Percentiles rank a stretch among this genome's conserved stretches.
phyloP scores from a whole-genome alignment of 768 basidiomycete genomes.

The Boletus pseudo-olivaceus region DNA sequence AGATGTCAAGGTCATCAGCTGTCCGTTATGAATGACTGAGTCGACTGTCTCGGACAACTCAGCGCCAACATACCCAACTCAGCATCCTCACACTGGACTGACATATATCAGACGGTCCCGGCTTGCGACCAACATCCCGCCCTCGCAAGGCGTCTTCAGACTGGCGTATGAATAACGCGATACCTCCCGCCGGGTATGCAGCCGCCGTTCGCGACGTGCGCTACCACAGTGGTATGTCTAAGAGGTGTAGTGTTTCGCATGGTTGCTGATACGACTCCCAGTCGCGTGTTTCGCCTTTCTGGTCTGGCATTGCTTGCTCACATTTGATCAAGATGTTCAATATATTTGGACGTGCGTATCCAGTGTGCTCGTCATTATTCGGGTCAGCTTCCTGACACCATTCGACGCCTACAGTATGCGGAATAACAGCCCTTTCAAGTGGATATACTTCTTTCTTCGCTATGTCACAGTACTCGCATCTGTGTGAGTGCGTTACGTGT shows the following conservation, averaged over 20 bases:
- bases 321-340: slow-evolving; percentile 18
- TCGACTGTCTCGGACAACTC: not conserved
- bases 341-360: slow-evolving; percentile 25
- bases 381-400: not conserved
- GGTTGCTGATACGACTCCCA: slow-evolving; percentile 3
- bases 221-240: slow-evolving; percentile 12
- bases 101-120: not conserved
- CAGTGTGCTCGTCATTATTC: not conserved
- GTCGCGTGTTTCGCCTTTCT: slow-evolving; percentile 14
- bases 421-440: not conserved
- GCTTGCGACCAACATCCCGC: not conserved
- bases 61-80: not conserved
- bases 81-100: no score
- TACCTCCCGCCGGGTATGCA: not conserved
- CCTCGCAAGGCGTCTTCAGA: no score
- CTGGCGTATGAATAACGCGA: no score
- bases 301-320: slow-evolving; percentile 12
- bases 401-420: not conserved
- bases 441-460: not conserved
- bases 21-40: not conserved
- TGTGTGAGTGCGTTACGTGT: slow-evolving; percentile 14
- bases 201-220: slow-evolving; percentile 6
- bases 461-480: slow-evolving; percentile 11
- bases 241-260: no score
- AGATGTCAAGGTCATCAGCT: not conserved